Evolutionary conservation across 495 filamentous ascomycete genomes (phyloP).

Genomic region (Choiromyces venosus): DNA sequence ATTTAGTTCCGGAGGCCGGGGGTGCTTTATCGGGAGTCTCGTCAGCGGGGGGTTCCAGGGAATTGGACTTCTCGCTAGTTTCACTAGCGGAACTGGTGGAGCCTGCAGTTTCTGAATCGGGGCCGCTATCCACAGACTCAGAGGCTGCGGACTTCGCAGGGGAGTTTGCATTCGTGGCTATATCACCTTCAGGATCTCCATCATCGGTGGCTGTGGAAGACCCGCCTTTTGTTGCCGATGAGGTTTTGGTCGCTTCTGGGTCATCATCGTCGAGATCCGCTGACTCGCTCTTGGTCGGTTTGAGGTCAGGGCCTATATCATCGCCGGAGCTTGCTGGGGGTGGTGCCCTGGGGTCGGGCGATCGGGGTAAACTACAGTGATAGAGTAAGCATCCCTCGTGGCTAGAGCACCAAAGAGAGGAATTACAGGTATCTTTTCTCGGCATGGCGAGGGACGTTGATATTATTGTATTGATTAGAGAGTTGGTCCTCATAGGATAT

Average conservation of each 20-base stretch:
- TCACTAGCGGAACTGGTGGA: too few relatives aligned
- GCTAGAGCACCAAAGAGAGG: background rate
- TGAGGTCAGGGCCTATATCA: background rate
- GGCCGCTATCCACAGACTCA: too few relatives aligned
- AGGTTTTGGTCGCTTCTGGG: background rate
- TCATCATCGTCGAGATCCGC: background rate
- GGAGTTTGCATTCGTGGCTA: background rate
- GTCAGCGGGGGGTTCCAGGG: background rate
- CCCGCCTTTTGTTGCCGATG: background rate
- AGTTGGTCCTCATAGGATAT: background rate
- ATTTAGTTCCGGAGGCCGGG: background rate
- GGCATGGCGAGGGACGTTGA: background rate
- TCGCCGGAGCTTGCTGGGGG: too few relatives aligned
- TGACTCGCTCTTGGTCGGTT: background rate
- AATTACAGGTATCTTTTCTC: background rate
- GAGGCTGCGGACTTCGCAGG: too few relatives aligned
- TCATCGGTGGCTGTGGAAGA: background rate
- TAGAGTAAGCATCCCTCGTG: background rate
- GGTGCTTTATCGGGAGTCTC: background rate
- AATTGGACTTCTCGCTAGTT: background rate
- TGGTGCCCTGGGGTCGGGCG: background rate
- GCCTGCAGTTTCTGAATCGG: too few relatives aligned
- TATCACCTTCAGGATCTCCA: background rate
- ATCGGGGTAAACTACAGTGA: background rate
- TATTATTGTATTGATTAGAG: background rate